Conservation (phyloP, 441 rosid genomes). For the Erysimum pusillum region DNA sequence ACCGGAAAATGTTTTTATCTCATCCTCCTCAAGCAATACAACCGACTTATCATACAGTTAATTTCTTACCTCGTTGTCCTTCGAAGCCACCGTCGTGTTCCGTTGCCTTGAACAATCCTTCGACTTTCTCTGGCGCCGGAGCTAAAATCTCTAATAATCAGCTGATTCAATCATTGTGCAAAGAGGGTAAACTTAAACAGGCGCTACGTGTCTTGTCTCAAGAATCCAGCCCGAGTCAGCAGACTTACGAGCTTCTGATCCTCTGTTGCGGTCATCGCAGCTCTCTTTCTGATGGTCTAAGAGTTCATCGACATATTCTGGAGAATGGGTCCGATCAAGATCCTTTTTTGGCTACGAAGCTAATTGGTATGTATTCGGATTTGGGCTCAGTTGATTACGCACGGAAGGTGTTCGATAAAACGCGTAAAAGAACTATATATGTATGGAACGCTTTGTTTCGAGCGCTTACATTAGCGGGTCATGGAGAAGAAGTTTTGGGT, state of each 20-base stretch:
- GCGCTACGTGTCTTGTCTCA: slow-evolving; percentile 67
- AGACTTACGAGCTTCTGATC: slow-evolving; percentile 82
- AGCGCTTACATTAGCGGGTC: slow-evolving; percentile 76
- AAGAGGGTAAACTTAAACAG: slow-evolving; percentile 71
- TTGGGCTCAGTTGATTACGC: slow-evolving; percentile 67
- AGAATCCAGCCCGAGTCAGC: slow-evolving; percentile 76
- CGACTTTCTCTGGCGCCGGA: slow-evolving; percentile 40
- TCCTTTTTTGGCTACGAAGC: slow-evolving; percentile 91
- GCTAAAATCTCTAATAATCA: slow-evolving; percentile 50
- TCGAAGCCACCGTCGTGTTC: slow-evolving; percentile 54
- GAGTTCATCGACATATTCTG: slow-evolving; percentile 69
- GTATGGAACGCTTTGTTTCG: slow-evolving; percentile 89
- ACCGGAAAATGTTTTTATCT: slow-evolving; percentile 65
- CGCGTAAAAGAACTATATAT: slow-evolving; percentile 70
- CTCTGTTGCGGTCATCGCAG: slow-evolving; percentile 67
- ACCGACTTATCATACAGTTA: slow-evolving; percentile 42
- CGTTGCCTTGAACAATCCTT: slow-evolving; percentile 52
- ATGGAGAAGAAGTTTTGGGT: slow-evolving; percentile 80
- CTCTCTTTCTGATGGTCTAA: slow-evolving; percentile 64
- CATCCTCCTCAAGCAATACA: slow-evolving; percentile 55
- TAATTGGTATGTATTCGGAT: slow-evolving; percentile 68
- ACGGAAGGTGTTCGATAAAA: slow-evolving; percentile 87
- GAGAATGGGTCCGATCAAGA: slow-evolving; percentile 87
- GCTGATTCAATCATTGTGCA: slow-evolving; percentile 71
- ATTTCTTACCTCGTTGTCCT: slow-evolving; percentile 46